These are phyloP conservation scores for Zopfia rhizophila DNA, from an alignment of 2,329 filamentous ascomycete species.

Conservation along the genomic window DNA sequence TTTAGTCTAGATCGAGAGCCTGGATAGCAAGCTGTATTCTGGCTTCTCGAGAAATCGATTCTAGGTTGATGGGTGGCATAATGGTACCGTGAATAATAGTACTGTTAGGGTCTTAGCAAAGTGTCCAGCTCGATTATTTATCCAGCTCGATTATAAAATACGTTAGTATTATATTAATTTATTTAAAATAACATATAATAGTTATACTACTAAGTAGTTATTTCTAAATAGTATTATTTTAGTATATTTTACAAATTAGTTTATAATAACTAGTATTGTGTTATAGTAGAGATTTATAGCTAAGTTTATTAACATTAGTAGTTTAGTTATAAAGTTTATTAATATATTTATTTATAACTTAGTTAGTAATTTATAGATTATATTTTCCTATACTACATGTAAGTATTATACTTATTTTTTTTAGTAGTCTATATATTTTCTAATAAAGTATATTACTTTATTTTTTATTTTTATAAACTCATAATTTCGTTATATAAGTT, in stretches of 20 bases:
- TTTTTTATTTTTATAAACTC: no score
- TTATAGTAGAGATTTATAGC: slow-evolving; percentile 5
- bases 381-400: slow-evolving; percentile 12
- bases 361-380: slow-evolving; percentile 10
- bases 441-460: neutral
- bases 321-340: slow-evolving; percentile 14
- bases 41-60: no score
- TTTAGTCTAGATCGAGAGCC: no score
- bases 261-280: slow-evolving; percentile 6
- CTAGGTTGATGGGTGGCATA: no score
- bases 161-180: slow-evolving; percentile 3
- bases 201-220: slow-evolving; percentile 1
- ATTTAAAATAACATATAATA: neutral
- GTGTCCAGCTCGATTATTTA: no score
- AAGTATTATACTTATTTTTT: slow-evolving; percentile 8
- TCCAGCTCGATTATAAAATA: no score
- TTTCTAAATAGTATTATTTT: slow-evolving; percentile 4
- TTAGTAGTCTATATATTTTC: slow-evolving; percentile 14
- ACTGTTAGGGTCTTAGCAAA: no score
- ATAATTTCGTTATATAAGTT: no score
- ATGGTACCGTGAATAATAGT: no score
- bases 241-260: slow-evolving; percentile 1
- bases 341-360: slow-evolving; percentile 4
- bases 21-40: no score
- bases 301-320: slow-evolving; percentile 10